Percentiles rank a stretch among this genome's conserved stretches.
These are phyloP conservation scores for Zymoseptoria tritici DNA, from an alignment of 2,329 filamentous ascomycete species.

Conservation along the genomic window DNA sequence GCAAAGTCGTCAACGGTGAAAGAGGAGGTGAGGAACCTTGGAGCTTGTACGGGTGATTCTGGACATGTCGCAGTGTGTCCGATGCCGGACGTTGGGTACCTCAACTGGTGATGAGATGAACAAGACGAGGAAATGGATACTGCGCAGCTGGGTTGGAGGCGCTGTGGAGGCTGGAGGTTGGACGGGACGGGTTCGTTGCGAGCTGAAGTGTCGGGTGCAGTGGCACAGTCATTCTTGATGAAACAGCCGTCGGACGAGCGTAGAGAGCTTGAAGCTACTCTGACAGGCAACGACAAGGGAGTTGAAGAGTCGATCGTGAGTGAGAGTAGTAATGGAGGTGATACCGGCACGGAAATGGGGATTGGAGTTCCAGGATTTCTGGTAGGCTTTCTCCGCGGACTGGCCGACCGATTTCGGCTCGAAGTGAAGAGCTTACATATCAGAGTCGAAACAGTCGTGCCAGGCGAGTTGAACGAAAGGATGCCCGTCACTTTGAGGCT, in stretches of 20 bases:
- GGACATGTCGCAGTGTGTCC: too few relatives aligned
- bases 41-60: too few relatives aligned
- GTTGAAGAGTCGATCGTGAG: slow-evolving; percentile 53
- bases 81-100: too few relatives aligned
- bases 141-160: too few relatives aligned
- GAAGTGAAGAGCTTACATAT: slow-evolving; percentile 58
- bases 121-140: too few relatives aligned
- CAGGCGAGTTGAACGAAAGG: slow-evolving; percentile 18
- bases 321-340: slow-evolving; percentile 49
- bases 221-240: slow-evolving; percentile 72
- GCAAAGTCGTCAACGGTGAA: too few relatives aligned
- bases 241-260: slow-evolving; percentile 61
- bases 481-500: slow-evolving; percentile 56
- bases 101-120: too few relatives aligned
- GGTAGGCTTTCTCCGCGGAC: slow-evolving; percentile 63
- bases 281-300: slow-evolving; percentile 50
- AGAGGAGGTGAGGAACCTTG: too few relatives aligned
- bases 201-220: too few relatives aligned
- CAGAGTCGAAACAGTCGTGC: slow-evolving; percentile 53
- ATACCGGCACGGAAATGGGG: slow-evolving; percentile 61
- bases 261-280: slow-evolving; percentile 59
- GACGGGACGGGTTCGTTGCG: too few relatives aligned
- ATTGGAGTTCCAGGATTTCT: slow-evolving; percentile 64
- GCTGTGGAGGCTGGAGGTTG: too few relatives aligned
- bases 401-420: slow-evolving; percentile 64